These are phyloP conservation scores for Tulasnella sp. DNA, from an alignment of 768 basidiomycete species.

Conservation along the genomic window DNA sequence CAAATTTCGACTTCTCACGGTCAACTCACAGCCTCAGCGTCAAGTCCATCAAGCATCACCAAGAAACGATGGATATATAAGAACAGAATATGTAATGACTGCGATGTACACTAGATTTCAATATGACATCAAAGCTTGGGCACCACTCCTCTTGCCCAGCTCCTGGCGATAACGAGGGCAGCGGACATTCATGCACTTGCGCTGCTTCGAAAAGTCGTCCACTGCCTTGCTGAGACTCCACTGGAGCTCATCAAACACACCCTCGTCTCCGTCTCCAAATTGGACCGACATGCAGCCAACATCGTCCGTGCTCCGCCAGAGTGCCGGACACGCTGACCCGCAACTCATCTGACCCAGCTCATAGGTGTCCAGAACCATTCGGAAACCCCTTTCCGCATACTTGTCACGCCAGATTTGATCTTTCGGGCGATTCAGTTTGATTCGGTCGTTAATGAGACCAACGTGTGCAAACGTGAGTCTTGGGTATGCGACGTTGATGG, in stretches of 20 bases:
- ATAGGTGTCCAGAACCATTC: background rate
- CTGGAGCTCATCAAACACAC: background rate
- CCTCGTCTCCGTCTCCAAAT: background rate
- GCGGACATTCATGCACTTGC: background rate
- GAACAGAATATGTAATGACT: background rate
- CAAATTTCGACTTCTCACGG: background rate
- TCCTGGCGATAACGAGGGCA: background rate
- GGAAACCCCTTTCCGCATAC: background rate
- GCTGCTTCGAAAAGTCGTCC: background rate
- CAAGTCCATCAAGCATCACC: background rate
- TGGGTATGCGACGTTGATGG: conserved; percentile 2
- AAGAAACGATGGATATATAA: background rate
- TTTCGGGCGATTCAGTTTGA: background rate
- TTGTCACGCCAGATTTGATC: background rate
- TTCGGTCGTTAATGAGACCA: background rate
- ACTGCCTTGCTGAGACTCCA: background rate
- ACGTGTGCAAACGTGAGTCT: background rate
- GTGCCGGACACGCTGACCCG: background rate
- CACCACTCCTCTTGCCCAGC: background rate
- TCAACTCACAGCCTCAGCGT: background rate
- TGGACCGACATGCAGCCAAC: conserved; percentile 7
- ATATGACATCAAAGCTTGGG: background rate
- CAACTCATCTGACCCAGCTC: background rate
- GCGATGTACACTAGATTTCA: background rate
- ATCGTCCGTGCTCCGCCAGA: background rate